Conservation (phyloP, 176 grass and related monocot species). For the Aegilops sharonensis region DNA sequence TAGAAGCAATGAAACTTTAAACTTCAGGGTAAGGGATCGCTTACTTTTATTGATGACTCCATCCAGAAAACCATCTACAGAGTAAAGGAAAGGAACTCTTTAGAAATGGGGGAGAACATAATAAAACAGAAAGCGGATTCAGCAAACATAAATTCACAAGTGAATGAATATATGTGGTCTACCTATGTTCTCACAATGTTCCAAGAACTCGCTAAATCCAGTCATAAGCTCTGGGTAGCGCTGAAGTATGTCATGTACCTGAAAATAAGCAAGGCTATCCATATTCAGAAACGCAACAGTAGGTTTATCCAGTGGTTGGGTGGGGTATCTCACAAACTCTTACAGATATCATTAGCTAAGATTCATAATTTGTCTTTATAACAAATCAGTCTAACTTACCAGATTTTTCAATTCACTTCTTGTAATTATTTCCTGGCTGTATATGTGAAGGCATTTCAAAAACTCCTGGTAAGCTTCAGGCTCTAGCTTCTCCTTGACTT, state of each 20-base stretch:
- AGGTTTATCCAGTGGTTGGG: constrained; percentile 5
- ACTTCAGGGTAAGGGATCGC: not conserved
- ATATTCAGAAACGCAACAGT: constrained; percentile 6
- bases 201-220: constrained; percentile 73
- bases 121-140: constrained; percentile 12
- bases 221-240: constrained; percentile 64
- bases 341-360: not conserved
- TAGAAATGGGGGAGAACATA: constrained; percentile 14
- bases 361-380: not conserved
- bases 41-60: constrained; percentile 75
- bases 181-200: constrained; percentile 81
- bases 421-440: constrained; percentile 82
- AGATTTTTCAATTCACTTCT: constrained; percentile 71
- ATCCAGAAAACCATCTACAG: constrained; percentile 80
- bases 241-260: constrained; percentile 69
- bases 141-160: not conserved
- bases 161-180: constrained; percentile 5
- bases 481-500: constrained; percentile 74
- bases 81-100: constrained; percentile 35
- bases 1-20: not conserved
- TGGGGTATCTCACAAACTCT: not conserved
- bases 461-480: constrained; percentile 78
- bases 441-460: constrained; percentile 89
- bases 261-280: constrained; percentile 19
- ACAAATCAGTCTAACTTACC: constrained; percentile 33